phyloP scores from a whole-genome alignment of 805 yeast genomes.

The Hanseniaspora lachancei region DNA sequence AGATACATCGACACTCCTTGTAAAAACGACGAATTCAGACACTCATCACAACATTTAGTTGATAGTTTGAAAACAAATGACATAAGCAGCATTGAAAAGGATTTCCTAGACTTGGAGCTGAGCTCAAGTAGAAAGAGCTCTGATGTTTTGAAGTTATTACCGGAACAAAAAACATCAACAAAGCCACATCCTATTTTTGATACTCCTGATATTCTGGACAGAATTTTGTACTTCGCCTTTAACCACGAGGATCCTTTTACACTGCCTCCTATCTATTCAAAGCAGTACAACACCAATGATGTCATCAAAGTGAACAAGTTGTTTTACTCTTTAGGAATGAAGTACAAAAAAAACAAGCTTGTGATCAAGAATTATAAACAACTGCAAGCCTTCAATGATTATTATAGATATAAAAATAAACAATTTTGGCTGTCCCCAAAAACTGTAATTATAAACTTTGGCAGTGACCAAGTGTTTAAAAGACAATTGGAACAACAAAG shows the following conservation, averaged over 20 bases:
- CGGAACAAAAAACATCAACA: not conserved
- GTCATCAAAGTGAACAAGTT: constrained; percentile 2
- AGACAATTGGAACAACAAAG: not conserved
- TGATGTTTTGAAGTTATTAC: not conserved
- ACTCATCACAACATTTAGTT: not conserved
- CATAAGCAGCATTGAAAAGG: not conserved
- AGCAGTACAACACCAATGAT: not conserved
- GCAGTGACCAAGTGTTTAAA: constrained; percentile 6
- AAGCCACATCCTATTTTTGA: not conserved
- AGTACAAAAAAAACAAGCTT: constrained; percentile 1
- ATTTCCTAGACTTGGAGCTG: not conserved
- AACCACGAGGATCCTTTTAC: constrained; percentile 8
- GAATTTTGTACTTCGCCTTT: constrained; percentile 1
- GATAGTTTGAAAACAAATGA: not conserved
- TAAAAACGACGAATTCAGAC: constrained; percentile 2
- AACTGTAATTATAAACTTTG: constrained; percentile 11
- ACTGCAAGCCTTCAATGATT: constrained; percentile 9
- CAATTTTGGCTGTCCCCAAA: constrained; percentile 4
- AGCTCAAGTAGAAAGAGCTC: constrained; percentile 8
- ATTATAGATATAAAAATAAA: constrained; percentile 7
- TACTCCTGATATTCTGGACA: constrained; percentile 6
- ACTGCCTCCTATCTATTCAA: constrained; percentile 6
- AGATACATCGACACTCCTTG: constrained; percentile 10
- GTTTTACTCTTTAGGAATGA: constrained; percentile 7
- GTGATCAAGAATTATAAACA: constrained; percentile 9